Conservation (phyloP, 1,139 yeast genomes). For the Nakaseomyces delphensis region DNA sequence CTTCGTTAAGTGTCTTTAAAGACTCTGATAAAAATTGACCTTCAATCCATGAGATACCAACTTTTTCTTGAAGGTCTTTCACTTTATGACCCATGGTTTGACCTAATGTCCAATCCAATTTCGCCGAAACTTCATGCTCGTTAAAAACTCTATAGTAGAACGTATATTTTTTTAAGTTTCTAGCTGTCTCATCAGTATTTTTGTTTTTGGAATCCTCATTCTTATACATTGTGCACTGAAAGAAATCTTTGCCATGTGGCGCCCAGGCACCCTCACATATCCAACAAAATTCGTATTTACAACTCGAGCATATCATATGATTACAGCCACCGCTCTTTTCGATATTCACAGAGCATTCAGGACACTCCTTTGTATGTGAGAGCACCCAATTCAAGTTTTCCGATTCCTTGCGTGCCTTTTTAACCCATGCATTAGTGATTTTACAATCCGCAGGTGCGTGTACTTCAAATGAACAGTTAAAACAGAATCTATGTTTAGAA, state of each 20-base stretch:
- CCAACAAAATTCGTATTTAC: constrained; percentile 86
- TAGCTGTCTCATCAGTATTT: constrained; percentile 32
- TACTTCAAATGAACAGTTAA: constrained; percentile 63
- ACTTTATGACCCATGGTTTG: constrained; percentile 56
- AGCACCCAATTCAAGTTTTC: constrained; percentile 86
- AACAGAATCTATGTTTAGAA: constrained; percentile 68
- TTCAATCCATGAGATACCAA: constrained; percentile 79
- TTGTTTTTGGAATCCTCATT: constrained; percentile 34
- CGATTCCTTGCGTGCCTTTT: constrained; percentile 76
- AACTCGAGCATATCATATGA: constrained; percentile 83
- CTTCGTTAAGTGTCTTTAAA: constrained; percentile 52
- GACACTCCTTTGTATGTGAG: constrained; percentile 82
- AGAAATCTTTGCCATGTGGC: constrained; percentile 57
- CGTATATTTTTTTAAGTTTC: constrained; percentile 55
- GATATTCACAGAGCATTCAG: constrained; percentile 43
- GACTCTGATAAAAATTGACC: constrained; percentile 76
- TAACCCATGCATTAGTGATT: constrained; percentile 63
- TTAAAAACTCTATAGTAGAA: constrained; percentile 71
- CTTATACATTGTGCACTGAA: constrained; percentile 50
- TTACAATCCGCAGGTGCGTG: constrained; percentile 82
- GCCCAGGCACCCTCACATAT: constrained; percentile 75
- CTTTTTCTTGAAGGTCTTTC: constrained; percentile 52
- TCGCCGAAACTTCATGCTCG: constrained; percentile 70
- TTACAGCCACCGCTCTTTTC: constrained; percentile 94
- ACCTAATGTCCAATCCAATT: constrained; percentile 60